Evolutionary conservation across 495 filamentous ascomycete genomes (phyloP), one percentile per base, ranked within the genome.

Genomic region (Elasticomyces elasticus): DNA sequence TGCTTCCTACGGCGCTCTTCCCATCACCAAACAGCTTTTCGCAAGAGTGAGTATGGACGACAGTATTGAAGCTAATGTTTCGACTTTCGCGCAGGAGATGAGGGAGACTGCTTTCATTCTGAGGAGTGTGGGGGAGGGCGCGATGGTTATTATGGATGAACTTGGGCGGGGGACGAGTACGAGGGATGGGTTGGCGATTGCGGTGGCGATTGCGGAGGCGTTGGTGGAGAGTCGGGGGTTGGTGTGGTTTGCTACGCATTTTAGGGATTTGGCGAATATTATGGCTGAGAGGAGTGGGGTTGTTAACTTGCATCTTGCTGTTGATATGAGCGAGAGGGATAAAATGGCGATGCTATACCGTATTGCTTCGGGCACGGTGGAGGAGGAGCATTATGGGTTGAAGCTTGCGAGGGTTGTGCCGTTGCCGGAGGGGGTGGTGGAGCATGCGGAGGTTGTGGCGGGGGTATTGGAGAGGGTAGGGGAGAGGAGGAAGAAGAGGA

Each of bases 41-140:
- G 87, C 91, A 0, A 77, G 92, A 40, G 72, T 95, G 42, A 88
- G 88, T 0, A 83, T 84, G 42, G 84, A 94, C 46, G 94, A 98
- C 65, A 86, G 80, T 58, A 86, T 94, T 20, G 88, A 94, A 71
- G 83, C 83, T 15, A 97, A 95, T 63, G 80, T 92, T 25, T 95
- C 91, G 0, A 95, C 88, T 0, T 97, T 96, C 63, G 87, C 86
- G 0, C 79, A 89, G 13, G 94, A 97, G 69, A 95, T 98, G 92
- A 76, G 86, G 44, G 94, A 96, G 64, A 95, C 87, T 66, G 89
- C 89, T 15, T 89, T 94, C 66, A 95, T 96, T 56, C 71, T 96
- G 22, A 79, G 79, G 54, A 86, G 91, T 55, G 75, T 92, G 52
- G 82, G 89, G 56, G 72, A 74, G 5, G 72, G 35, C 19, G 53